phyloP scores from a whole-genome alignment of 1,139 yeast species.

The Saccharomyces pastorianus region DNA sequence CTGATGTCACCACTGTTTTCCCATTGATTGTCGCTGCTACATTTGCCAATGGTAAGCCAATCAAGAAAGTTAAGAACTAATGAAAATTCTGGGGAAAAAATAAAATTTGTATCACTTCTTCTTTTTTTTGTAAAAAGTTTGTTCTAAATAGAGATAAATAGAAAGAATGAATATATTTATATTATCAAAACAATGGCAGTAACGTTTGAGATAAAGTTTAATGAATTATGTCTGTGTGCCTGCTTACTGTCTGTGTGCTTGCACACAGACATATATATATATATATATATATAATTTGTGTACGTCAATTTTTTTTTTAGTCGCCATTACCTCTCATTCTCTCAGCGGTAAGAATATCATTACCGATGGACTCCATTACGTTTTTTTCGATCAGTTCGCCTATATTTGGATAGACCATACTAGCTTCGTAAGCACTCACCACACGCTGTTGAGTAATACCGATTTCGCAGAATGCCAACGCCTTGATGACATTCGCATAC shows the following conservation, averaged over 20 bases:
- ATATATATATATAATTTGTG: no score
- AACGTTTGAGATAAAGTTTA: no score
- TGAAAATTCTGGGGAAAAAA: neutral
- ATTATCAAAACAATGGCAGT: neutral
- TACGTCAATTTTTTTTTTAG: no score
- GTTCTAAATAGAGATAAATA: neutral
- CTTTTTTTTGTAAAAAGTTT: neutral
- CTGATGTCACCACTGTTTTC: slow-evolving; percentile 92
- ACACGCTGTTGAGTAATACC: slow-evolving; percentile 81
- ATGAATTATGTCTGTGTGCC: no score
- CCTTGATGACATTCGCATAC: slow-evolving; percentile 75
- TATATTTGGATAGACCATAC: slow-evolving; percentile 65
- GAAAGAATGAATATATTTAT: neutral
- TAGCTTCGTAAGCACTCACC: slow-evolving; percentile 79
- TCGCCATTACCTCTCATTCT: slow-evolving; percentile 53
- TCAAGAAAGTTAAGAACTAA: neutral
- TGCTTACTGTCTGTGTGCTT: no score
- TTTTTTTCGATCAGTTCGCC: slow-evolving; percentile 72
- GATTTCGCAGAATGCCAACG: slow-evolving; percentile 71
- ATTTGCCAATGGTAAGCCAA: slow-evolving; percentile 53
- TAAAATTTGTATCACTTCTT: neutral
- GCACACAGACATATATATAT: no score
- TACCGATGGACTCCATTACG: slow-evolving; percentile 64
- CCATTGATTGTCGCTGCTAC: slow-evolving; percentile 97
- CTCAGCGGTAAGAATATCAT: slow-evolving; percentile 61